Base-by-base conservation (phyloP, 2,329 filamentous ascomycete genomes). In the Phyllachora maydis region DNA sequence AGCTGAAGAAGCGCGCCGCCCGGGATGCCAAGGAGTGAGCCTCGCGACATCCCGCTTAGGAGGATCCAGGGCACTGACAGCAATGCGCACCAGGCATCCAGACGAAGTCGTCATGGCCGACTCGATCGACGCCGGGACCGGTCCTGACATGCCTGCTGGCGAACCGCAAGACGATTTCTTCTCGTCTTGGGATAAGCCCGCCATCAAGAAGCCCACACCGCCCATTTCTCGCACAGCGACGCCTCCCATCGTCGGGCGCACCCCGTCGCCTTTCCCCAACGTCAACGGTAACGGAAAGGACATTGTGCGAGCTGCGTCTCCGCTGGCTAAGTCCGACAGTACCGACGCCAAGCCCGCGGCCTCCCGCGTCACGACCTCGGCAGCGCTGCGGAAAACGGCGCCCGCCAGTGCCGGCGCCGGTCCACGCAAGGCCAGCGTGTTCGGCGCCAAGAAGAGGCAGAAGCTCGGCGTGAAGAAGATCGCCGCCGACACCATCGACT, bases 101-200 rank as follows among this genome's bases (percentile, higher is more conserved):
- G 60, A 66, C 16, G 79, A 91, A 46, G 83, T 95, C 15, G 65
- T 85, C 13, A 71, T 93, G 34, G 76, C 70, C 27, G 88, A 95
- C 38, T 56, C 65, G 16, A 58, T 62, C 31, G 63, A 69, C 24
- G 55, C 53, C 13, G 54, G 62, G 23, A 72, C 79, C 29, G 71
- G 65, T 34, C 58, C 67, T 18, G 67, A 62, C 34, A 90, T 81
- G 8, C 78, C 83, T n/a, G 65, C 75, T 21, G 75, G 70, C 35
- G 82, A 92, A 35, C 60, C 66, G 12, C 71, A 74, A 11, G 83
- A 93, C 41, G 88, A 95, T 46, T 98, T 98, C 59, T 98, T 98
- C 53, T 92, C 85, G 7, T 93, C 82, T 1, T 98, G 85, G 88
- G 88, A 95, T 43, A 93, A 95, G 55, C 88, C 88, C 12, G 67